Evolutionary conservation across 2,329 filamentous ascomycete genomes (phyloP).

Genomic region (Dryadomyces quercivorus): DNA sequence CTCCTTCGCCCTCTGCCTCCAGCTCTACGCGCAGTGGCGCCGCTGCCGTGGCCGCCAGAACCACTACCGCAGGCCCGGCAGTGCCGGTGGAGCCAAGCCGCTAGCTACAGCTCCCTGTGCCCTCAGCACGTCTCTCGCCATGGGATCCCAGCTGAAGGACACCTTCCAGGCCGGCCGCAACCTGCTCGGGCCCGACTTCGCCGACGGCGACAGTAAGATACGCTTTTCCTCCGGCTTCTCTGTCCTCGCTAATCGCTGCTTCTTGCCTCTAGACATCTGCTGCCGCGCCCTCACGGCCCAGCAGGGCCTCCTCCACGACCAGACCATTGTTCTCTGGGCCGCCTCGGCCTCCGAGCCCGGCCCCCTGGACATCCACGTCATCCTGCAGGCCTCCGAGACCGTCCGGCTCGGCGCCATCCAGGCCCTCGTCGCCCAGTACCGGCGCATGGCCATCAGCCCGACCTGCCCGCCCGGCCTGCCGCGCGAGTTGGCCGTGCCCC

Average conservation of each 20-base stretch:
- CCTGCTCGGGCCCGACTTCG: constrained; percentile 23
- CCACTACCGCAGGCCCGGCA: constrained; percentile 18
- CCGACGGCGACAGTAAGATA: constrained; percentile 21
- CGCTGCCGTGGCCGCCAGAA: constrained; percentile 20
- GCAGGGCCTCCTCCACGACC: constrained; percentile 17
- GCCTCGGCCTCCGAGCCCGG: constrained; percentile 11
- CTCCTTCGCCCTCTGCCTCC: constrained; percentile 19
- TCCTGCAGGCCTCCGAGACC: constrained; percentile 22
- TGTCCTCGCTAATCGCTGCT: no score
- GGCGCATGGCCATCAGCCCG: constrained; percentile 19
- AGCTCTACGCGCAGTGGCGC: constrained; percentile 24
- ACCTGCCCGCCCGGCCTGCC: constrained; percentile 18
- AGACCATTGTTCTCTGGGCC: constrained; percentile 16
- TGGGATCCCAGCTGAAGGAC: constrained; percentile 20
- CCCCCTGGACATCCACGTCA: constrained; percentile 21
- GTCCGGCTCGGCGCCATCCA: constrained; percentile 19
- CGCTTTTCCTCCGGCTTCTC: neutral
- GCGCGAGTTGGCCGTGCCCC: constrained; percentile 15
- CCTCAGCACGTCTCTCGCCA: constrained; percentile 21
- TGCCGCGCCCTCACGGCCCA: constrained; percentile 18
- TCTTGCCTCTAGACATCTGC: constrained; percentile 14
- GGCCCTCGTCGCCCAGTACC: constrained; percentile 24
- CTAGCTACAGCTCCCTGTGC: constrained; percentile 14
- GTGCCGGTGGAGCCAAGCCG: constrained; percentile 4
- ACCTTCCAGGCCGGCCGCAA: constrained; percentile 21